These are phyloP conservation scores for Alternaria tenuissima DNA, from an alignment of 2,329 filamentous ascomycete genomes.

Conservation along the genomic window DNA sequence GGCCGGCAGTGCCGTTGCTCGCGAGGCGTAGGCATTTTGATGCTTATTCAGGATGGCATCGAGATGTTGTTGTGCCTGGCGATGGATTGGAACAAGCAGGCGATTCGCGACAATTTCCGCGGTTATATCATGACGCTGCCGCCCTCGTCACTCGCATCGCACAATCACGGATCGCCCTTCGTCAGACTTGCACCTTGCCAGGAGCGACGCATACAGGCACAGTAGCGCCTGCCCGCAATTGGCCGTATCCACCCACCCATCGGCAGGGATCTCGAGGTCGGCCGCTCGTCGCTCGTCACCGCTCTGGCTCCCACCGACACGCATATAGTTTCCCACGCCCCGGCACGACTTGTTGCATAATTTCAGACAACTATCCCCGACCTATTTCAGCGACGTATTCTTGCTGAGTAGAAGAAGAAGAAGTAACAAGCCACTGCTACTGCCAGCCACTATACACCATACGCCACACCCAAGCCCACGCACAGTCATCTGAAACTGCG, in stretches of 20 bases:
- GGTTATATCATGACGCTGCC: background rate
- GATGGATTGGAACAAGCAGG: no score
- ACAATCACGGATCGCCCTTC: constrained; percentile 18
- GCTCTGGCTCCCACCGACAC: constrained; percentile 21
- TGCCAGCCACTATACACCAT: no score
- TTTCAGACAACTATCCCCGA: constrained; percentile 6
- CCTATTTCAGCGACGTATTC: background rate
- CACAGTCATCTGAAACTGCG: constrained; percentile 19
- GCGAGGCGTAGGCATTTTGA: no score
- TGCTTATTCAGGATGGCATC: no score
- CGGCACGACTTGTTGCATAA: constrained; percentile 17
- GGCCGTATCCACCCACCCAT: constrained; percentile 28
- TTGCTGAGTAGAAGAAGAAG: background rate
- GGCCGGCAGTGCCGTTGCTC: constrained; percentile 10
- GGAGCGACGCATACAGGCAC: constrained; percentile 30
- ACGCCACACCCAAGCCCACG: background rate
- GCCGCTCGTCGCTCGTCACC: constrained; percentile 36
- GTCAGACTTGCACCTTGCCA: constrained; percentile 39
- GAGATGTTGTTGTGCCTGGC: no score
- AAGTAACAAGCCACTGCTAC: background rate
- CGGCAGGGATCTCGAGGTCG: constrained; percentile 27
- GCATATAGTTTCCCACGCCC: constrained; percentile 36
- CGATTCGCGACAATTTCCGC: background rate
- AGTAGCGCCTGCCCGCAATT: constrained; percentile 35
- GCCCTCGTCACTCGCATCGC: constrained; percentile 5